Conservation (phyloP, 768 basidiomycete genomes). For the Suillus brevipes region DNA sequence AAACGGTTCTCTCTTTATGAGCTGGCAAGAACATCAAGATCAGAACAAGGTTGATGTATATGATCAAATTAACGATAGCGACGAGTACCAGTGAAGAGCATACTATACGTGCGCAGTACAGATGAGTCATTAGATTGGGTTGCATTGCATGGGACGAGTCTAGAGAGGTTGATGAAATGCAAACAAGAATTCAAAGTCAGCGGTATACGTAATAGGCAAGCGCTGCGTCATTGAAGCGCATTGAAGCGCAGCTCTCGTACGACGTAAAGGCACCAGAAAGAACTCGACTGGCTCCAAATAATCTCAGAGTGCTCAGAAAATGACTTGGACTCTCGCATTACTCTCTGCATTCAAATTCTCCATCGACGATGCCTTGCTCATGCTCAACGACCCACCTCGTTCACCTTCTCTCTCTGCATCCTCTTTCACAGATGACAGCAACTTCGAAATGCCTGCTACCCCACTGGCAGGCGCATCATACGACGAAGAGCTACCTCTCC, state of each 20-base stretch:
- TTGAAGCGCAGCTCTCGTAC: constrained; percentile 27
- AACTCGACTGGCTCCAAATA: constrained; percentile 23
- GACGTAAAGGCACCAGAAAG: constrained; percentile 26
- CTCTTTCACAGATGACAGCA: constrained; percentile 39
- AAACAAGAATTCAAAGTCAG: not conserved
- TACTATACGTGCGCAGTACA: too few relatives aligned
- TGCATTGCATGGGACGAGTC: too few relatives aligned
- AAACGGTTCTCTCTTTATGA: not conserved
- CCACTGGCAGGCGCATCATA: constrained; percentile 60
- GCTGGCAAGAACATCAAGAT: not conserved
- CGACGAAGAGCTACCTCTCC: constrained; percentile 40
- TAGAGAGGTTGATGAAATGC: too few relatives aligned
- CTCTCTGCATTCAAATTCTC: constrained; percentile 33
- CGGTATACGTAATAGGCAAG: not conserved
- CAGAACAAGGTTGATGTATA: too few relatives aligned
- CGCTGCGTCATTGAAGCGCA: too few relatives aligned
- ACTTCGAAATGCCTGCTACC: constrained; percentile 46
- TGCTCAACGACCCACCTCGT: constrained; percentile 25
- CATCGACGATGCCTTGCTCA: constrained; percentile 28
- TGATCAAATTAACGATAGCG: not conserved
- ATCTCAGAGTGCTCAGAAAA: constrained; percentile 31
- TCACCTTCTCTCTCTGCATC: constrained; percentile 34
- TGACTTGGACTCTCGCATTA: constrained; percentile 23
- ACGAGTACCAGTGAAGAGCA: not conserved
- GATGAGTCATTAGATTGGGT: too few relatives aligned